Conservation (phyloP, 371 early-diverging fungal species). For the Sporodiniella umbellata region DNA sequence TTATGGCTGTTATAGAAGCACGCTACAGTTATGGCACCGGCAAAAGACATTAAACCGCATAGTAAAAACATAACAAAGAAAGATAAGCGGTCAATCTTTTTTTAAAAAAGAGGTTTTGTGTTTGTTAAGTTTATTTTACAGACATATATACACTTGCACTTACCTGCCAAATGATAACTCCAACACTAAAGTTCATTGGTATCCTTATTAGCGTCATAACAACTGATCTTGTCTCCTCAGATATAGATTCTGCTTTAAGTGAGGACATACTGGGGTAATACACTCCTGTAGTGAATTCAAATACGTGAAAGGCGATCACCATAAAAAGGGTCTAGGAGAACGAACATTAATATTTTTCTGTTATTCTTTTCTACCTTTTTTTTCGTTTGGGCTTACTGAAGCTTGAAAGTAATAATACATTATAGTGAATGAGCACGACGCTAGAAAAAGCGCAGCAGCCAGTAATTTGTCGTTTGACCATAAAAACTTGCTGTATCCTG, state of each 20-base stretch:
- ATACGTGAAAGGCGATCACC: slow-evolving; percentile 38
- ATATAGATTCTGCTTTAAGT: slow-evolving; percentile 63
- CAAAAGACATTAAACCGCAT: slow-evolving; percentile 21
- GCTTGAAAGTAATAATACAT: slow-evolving; percentile 29
- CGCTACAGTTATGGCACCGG: slow-evolving; percentile 12
- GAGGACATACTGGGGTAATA: slow-evolving; percentile 74
- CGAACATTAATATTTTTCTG: no score
- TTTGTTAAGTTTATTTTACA: no score
- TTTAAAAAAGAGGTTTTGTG: not conserved
- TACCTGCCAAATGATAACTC: slow-evolving; percentile 61
- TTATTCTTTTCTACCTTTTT: not conserved
- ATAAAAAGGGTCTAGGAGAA: slow-evolving; percentile 17
- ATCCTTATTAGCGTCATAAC: slow-evolving; percentile 76
- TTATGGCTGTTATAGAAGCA: slow-evolving; percentile 11
- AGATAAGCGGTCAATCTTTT: slow-evolving; percentile 18
- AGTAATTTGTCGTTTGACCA: slow-evolving; percentile 26
- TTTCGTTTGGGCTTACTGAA: slow-evolving; percentile 21
- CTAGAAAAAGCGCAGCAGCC: slow-evolving; percentile 25
- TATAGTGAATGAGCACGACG: slow-evolving; percentile 31
- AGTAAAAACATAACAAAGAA: slow-evolving; percentile 17
- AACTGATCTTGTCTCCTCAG: slow-evolving; percentile 71
- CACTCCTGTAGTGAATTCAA: slow-evolving; percentile 73
- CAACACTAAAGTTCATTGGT: slow-evolving; percentile 78
- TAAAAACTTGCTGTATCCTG: slow-evolving; percentile 1
- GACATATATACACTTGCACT: slow-evolving; percentile 11